Base-by-base conservation (phyloP, 768 basidiomycete species). In the Podaxis sp. region DNA sequence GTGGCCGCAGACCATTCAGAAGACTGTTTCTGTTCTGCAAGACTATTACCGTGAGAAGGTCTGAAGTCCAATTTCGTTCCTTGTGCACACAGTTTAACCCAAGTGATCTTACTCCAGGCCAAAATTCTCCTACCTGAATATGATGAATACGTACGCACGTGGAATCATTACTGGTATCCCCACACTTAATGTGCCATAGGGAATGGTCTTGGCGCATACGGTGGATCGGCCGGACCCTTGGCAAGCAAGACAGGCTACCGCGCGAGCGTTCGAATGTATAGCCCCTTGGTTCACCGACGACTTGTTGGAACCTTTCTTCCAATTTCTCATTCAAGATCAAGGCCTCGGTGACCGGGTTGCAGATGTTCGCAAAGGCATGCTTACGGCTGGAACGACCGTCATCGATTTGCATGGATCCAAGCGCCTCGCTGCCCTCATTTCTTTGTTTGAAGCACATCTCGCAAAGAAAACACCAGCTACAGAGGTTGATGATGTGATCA, bases 181-280 rank as follows among this genome's bases (percentile, higher is more conserved):
- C 2, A 5, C 63, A 62, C 23, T 35, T 25, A 37, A 40, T 51
- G 52, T 40, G 23, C 50, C 16, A 13, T 63, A 95, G 93, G 97
- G 97, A 14, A 96, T 98, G 91, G 82, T 98, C 54, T 88, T 96
- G 53, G 85, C 91, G 18, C 83, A 87, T 65, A 95, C 88, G 42
- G 75, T 98, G n/a, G 89, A 93, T 66, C 84, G 90, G 25, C 74
- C 83, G 7, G 97, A 99, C 74, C 96, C 95, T 5, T 98, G 91
- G 91, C 82, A 86, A 48, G 79, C 88, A 18, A 83, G 97, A 18
- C 76, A 90, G 4, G 93, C 96, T 4, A 78, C 88, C 53, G 88
- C 90, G 1, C 72, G 75, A 16, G 73, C 90, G 0, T 86, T 98
- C 60, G 82, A 86, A 62, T 75, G 81, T 2, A 72, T 95, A 2